Evolutionary conservation across 75 land plant genomes (phyloP).

Genomic region (Larix kaempferi): DNA sequence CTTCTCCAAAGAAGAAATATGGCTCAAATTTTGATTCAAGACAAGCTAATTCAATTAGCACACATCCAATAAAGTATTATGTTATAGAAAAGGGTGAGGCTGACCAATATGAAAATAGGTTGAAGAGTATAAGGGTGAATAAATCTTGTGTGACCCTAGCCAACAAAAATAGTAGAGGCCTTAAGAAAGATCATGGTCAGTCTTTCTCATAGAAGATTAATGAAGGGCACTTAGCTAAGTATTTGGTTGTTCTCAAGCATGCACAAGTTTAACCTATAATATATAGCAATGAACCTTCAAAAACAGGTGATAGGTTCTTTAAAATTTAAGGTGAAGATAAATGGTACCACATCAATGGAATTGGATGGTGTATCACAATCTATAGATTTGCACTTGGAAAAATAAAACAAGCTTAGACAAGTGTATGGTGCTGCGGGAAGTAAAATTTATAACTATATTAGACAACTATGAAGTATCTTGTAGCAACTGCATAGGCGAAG

Average conservation of each 20-base stretch:
- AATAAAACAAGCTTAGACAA: too few relatives aligned
- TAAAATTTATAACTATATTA: too few relatives aligned
- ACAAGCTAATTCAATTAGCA: background rate
- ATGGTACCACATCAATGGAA: too few relatives aligned
- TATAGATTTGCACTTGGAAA: too few relatives aligned
- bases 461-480: too few relatives aligned
- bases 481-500: too few relatives aligned
- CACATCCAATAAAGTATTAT: background rate
- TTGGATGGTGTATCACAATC: too few relatives aligned
- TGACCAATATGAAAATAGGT: background rate
- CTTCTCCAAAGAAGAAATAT: conserved; percentile 9
- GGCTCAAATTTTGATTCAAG: background rate
- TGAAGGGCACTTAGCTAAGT: conserved; percentile 1
- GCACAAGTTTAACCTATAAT: too few relatives aligned
- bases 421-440: too few relatives aligned
- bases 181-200: background rate
- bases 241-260: background rate
- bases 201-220: background rate
- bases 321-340: too few relatives aligned
- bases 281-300: too few relatives aligned
- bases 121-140: background rate
- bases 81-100: background rate
- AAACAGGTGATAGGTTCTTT: too few relatives aligned
- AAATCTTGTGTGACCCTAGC: background rate
- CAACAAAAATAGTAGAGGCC: background rate